A percentile compares a stretch with the other conserved stretches of the same genome.
These are phyloP conservation scores for barley (Hordeum vulgare) DNA, from an alignment of 176 grass and related monocot genomes.

Conservation along the genomic window MorexV3_pseudomolecules_assembly NC_058524.1:189692316-189692815, in stretches of 20 bases:
- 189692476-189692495: background rate
- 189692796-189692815: background rate
- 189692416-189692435: background rate
- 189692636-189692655: conserved; percentile 1
- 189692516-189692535: background rate
- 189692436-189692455: background rate
- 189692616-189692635: background rate
- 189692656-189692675: background rate
- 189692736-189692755: background rate
- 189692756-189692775: background rate
- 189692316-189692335: too few species aligned
- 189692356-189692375: too few species aligned
- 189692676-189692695: background rate
- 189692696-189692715: background rate
- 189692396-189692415: background rate
- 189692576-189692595: background rate
- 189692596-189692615: conserved; percentile 38
- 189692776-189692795: too few species aligned
- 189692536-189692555: too few species aligned
- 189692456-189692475: background rate
- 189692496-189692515: background rate
- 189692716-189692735: background rate
- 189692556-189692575: background rate
- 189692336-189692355: too few species aligned
- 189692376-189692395: too few species aligned